Evolutionary conservation across 495 filamentous ascomycete genomes (phyloP).

Genomic region (Aspergillus cristatus): DNA sequence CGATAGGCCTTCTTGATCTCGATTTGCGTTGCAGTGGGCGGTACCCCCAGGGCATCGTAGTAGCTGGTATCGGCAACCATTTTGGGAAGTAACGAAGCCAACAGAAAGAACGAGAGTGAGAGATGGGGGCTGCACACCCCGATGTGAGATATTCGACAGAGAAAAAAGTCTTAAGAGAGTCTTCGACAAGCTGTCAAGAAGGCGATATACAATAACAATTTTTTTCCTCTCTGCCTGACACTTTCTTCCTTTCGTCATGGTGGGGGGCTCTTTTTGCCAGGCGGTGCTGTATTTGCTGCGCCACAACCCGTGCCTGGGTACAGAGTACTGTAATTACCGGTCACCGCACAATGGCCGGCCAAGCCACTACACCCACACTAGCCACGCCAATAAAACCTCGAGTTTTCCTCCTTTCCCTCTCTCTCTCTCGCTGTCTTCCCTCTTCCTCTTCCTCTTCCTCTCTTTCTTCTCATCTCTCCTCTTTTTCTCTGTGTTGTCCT

Average conservation of each 20-base stretch:
- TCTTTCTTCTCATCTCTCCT: conserved; percentile 1
- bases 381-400: conserved; percentile 1
- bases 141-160: conserved; percentile 2
- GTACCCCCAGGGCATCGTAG: conserved; percentile 86
- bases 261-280: conserved; percentile 1
- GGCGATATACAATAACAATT: neutral
- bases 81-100: conserved; percentile 9
- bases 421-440: conserved; percentile 2
- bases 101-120: conserved; percentile 1
- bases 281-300: neutral
- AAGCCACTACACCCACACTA: neutral
- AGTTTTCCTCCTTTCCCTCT: conserved; percentile 8
- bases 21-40: conserved; percentile 79
- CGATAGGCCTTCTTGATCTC: conserved; percentile 99
- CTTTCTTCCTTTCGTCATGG: conserved; percentile 18
- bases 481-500: conserved; percentile 1
- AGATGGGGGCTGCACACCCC: neutral
- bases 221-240: conserved; percentile 18
- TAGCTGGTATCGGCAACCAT: conserved; percentile 84
- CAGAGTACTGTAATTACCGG: neutral
- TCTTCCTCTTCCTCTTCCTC: conserved; percentile 2
- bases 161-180: too few species aligned
- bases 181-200: too few species aligned
- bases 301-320: too few species aligned
- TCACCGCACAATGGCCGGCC: neutral